Evolutionary conservation across 352 stramenopile genomes (phyloP), one percentile per base, ranked within the genome.

Genomic region (Nothophytophthora sp.): DNA sequence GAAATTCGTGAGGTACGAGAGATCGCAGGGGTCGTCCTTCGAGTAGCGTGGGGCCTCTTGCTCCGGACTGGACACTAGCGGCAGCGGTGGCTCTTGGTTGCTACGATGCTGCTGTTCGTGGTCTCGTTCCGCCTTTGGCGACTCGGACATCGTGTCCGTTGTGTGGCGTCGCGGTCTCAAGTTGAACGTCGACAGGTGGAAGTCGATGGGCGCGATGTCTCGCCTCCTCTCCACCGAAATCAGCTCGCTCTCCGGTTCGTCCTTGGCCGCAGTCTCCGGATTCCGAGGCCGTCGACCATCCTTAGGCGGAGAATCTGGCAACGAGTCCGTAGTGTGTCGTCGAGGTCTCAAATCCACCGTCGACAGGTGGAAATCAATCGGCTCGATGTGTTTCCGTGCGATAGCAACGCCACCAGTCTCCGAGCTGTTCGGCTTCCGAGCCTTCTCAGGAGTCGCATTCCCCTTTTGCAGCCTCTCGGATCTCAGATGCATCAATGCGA

Each of bases 151-250:
- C 10, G 30, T 20, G 7, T 58, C 42, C 1, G 25, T 29, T 23
- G 16, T 54, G 7, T 37, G 45, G 48, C 38, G 38, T 24, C 23
- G 50, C 15, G 51, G 39, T 42, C 46, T 67, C 22, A 67, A 45
- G 27, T 67, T 28, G 27, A 70, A 70, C 29, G 33, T 70, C 18
- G 62, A 71, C 35, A 71, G 33, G 25, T 67, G 57, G 43, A 71
- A 71, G 36, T 71, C 57, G 16, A 64, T 45, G 24, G 44, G 43
- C 20, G 56, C 28, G 3, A 28, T 34, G 11, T 40, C 46, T n/a
- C 50, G 47, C 41, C 57, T 56, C 37, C 22, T 22, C 45, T 44
- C 48, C 41, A 62, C 50, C 19, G 22, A 15, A 29, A 40, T 38
- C 18, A 35, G 13, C 11, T 46, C 30, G n/a, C 54, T 27, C 9